Evolutionary conservation across 148 eudicot genomes (phyloP), one percentile per base, ranked within the genome.

Genomic region (Cornus kousa): DNA sequence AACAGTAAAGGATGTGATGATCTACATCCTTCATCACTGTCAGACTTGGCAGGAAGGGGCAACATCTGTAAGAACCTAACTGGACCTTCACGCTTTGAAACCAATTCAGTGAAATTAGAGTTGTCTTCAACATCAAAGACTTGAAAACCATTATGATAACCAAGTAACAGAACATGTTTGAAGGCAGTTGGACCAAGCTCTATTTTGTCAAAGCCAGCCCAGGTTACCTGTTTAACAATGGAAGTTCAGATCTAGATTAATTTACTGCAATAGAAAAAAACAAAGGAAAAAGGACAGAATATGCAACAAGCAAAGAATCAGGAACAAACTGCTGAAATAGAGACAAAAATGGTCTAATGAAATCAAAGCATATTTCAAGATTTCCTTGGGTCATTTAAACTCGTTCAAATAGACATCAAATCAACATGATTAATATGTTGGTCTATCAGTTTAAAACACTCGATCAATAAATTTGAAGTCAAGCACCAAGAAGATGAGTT

Each of bases 141-240:
- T 82, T 87, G 87, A 76, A 87, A 87, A 33, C 89, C 87, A 77
- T 82, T 82, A 60, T 71, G 80, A 71, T 84, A 87, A 28, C 89
- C 89, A 71, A 87, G 82, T 82, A 87, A 80, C 65, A 87, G 86
- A 71, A 87, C 84, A 31, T 78, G 82, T 73, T 81, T 84, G 69
- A 78, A 74, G 46, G 76, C 22, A 57, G 73, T 62, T 32, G 82
- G 79, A 39, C 87, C 81, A 72, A 84, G 74, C 82, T 87, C 89
- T 35, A 87, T 67, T 70, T 78, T 84, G 78, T 84, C 87, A 72
- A 87, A 87, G 80, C 89, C 83, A 79, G 87, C 89, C 89, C 89
- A 84, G n/a, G 79, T 80, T 20, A 87, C 89, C 89, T 87, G 85
- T 74, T 46, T 65, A 70, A 62, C 69, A 81, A 66, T 48, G 68